Evolutionary conservation across 139 green algal genomes (phyloP), one percentile per base, ranked within the genome.

Genomic region (Chlorella sp.): DNA sequence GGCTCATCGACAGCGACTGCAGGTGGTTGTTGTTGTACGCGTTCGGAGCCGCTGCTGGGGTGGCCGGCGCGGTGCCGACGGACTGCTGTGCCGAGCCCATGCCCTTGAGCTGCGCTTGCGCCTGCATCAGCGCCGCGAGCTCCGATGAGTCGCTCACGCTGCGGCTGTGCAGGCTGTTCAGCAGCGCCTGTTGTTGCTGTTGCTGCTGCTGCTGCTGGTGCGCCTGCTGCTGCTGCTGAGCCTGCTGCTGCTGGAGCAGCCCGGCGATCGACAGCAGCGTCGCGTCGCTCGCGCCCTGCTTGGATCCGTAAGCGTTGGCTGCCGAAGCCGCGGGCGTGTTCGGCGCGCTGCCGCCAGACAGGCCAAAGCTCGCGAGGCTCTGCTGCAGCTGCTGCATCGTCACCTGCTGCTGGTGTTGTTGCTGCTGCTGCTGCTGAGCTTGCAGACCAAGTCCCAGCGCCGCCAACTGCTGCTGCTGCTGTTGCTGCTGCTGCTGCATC

Each of bases 401-500:
- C n/a, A n/a, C 10, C 26, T 20, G 26, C 23, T 3, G 4, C 10
- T 26, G 62, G n/a, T 67, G 62, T 20, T 67, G 62, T 31, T 5
- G 62, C 62, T 67, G 62, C n/a, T 35, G 62, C n/a, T n/a, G n/a
- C n/a, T 20, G 62, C 62, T 36, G 4, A 10, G 59, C 59, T 20
- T n/a, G n/a, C n/a, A n/a, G n/a, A 29, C 26, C 24, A 10, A 29
- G 24, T 29, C 59, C 59, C 59, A 64, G 59, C 5, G 24, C 59
- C 6, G 59, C 59, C 24, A 31, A 20, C 62, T 67, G 62, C 62
- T 35, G 62, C 30, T 67, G 62, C 62, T 67, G 62, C 14, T 67
- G 51, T 6, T 67, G 34, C 33, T 31, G 32, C 60, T 49, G 10
- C 71, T 75, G 70, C 34, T 69, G 55, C 70, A n/a, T n/a, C n/a